These are phyloP conservation scores for Phytopythium delawarense DNA, from an alignment of 352 stramenopile species.

Conservation along the genomic window DNA sequence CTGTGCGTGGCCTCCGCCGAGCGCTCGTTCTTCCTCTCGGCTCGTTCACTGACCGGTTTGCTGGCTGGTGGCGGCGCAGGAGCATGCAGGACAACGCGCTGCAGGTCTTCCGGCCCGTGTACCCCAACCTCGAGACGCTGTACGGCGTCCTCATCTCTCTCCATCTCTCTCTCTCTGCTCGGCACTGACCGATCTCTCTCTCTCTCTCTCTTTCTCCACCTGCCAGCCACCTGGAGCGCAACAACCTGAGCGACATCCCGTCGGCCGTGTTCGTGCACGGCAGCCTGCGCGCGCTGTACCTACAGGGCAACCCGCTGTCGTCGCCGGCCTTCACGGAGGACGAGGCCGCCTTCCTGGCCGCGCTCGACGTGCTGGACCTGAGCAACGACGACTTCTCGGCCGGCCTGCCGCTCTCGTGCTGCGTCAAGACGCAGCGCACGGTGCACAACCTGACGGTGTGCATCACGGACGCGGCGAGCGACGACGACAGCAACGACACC, in stretches of 20 bases:
- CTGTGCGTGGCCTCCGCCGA: conserved; percentile 28
- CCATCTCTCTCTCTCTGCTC: background rate
- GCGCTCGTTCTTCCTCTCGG: background rate
- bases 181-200: background rate
- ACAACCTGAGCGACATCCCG: conserved; percentile 50
- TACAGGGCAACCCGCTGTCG: conserved; percentile 38
- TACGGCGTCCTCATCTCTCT: conserved; percentile 11
- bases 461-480: conserved; percentile 16
- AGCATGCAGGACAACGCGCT: conserved; percentile 57
- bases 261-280: conserved; percentile 41
- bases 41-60: background rate
- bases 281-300: conserved; percentile 33
- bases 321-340: conserved; percentile 39
- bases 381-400: conserved; percentile 29
- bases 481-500: conserved; percentile 11
- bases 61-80: conserved; percentile 3
- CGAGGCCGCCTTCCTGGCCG: conserved; percentile 21
- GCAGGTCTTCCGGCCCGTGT: conserved; percentile 44
- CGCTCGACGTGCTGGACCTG: conserved; percentile 29
- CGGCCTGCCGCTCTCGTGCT: conserved; percentile 13
- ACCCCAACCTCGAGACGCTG: conserved; percentile 44
- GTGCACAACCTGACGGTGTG: conserved; percentile 26
- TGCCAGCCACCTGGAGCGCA: conserved; percentile 38
- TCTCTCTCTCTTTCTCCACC: background rate
- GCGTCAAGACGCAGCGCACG: conserved; percentile 15